Conservation (phyloP, 768 basidiomycete genomes). For the Agaricus blazei region DNA sequence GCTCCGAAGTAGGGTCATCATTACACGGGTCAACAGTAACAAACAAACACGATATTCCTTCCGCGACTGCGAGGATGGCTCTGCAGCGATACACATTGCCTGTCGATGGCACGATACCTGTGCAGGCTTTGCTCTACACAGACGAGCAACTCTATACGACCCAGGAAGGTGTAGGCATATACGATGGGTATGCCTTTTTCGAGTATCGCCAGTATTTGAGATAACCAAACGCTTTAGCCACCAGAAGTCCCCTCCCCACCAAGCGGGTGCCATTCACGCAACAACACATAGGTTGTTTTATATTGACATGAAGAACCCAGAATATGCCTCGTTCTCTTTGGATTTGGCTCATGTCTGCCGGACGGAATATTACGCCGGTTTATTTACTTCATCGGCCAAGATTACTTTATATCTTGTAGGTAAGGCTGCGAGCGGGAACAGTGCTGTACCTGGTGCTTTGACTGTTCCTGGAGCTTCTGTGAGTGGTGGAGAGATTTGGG, state of each 20-base stretch:
- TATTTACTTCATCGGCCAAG: conserved; percentile 88
- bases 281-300: conserved; percentile 88
- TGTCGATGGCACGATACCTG: conserved; percentile 75
- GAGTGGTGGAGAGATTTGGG: conserved; percentile 43
- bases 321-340: conserved; percentile 60
- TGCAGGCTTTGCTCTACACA: conserved; percentile 69
- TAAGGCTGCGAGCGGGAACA: not conserved
- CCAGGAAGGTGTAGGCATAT: conserved; percentile 84
- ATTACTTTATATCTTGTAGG: conserved; percentile 43
- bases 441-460: not conserved
- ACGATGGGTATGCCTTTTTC: conserved; percentile 68
- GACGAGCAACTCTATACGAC: conserved; percentile 74
- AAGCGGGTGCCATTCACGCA: conserved; percentile 64
- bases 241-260: conserved; percentile 79
- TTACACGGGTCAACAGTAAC: no score
- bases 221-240: conserved; percentile 42
- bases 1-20: no score
- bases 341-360: conserved; percentile 60
- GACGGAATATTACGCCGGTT: conserved; percentile 86
- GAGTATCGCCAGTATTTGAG: conserved; percentile 14
- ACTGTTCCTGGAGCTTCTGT: conserved; percentile 36
- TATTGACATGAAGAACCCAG: conserved; percentile 48
- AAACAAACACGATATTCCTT: no score
- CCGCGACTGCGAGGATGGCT: conserved; percentile 30
- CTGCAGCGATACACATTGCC: conserved; percentile 49